These are phyloP conservation scores for Lactarius sanguifluus DNA, from an alignment of 768 basidiomycete genomes.

Conservation along the genomic window DNA sequence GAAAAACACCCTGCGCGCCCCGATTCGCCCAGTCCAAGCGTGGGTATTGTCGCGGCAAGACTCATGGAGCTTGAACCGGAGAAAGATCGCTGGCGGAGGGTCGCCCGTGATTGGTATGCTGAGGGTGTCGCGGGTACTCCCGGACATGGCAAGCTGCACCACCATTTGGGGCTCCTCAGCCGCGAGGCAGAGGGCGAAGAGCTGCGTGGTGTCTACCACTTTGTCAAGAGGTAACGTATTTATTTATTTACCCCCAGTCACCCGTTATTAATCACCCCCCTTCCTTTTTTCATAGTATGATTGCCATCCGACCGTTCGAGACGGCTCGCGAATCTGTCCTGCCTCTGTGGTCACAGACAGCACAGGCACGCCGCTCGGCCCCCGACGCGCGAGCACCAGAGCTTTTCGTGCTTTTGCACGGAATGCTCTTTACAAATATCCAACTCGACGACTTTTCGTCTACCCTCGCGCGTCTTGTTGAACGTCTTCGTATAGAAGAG, in stretches of 20 bases:
- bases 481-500: constrained; percentile 80
- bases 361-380: constrained; percentile 69
- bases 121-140: constrained; percentile 85
- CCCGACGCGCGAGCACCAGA: constrained; percentile 76
- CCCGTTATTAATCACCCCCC: constrained; percentile 6
- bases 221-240: constrained; percentile 78
- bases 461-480: constrained; percentile 80
- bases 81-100: constrained; percentile 86
- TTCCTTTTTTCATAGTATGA: constrained; percentile 59
- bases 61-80: constrained; percentile 86
- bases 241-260: background rate
- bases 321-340: constrained; percentile 89
- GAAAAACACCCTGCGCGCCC: constrained; percentile 32
- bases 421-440: constrained; percentile 96
- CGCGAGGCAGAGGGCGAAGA: constrained; percentile 83
- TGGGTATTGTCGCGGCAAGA: constrained; percentile 81
- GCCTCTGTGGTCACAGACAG: constrained; percentile 77
- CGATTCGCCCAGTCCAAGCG: constrained; percentile 54
- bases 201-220: constrained; percentile 86
- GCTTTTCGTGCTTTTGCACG: constrained; percentile 89
- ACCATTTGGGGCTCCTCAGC: constrained; percentile 87
- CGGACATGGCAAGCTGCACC: constrained; percentile 92
- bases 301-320: constrained; percentile 83
- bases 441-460: constrained; percentile 88
- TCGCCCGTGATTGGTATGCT: constrained; percentile 92